These are phyloP conservation scores for Pseudogymnoascus sp. DNA, from an alignment of 2,329 filamentous ascomycete species.

Conservation along the genomic window DNA sequence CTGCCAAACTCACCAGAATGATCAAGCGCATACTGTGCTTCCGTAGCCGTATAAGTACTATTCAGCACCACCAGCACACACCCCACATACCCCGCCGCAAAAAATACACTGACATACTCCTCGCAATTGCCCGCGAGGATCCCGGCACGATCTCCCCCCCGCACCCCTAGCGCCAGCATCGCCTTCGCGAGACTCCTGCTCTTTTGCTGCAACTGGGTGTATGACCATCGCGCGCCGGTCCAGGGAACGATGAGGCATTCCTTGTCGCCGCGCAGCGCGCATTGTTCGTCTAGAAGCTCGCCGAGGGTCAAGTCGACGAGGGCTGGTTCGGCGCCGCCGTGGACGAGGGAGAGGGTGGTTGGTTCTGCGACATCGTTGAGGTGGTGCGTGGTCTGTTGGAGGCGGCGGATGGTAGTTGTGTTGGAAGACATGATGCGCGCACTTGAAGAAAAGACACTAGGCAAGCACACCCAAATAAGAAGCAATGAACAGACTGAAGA, in stretches of 20 bases:
- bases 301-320: constrained; percentile 65
- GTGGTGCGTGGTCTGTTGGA: constrained; percentile 10
- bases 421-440: neutral
- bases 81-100: constrained; percentile 37
- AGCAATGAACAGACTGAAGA: neutral
- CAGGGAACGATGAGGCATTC: constrained; percentile 69
- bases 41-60: constrained; percentile 70
- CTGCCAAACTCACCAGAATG: constrained; percentile 50
- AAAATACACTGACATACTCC: constrained; percentile 25
- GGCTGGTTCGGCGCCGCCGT: constrained; percentile 60
- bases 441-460: neutral
- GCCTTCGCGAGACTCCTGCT: constrained; percentile 56
- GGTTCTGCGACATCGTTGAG: neutral
- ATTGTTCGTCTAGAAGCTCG: constrained; percentile 65
- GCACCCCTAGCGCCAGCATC: constrained; percentile 57
- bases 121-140: constrained; percentile 20
- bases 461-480: neutral
- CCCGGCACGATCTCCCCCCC: constrained; percentile 32
- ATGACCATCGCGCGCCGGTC: constrained; percentile 68
- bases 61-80: constrained; percentile 70
- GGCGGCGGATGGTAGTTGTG: constrained; percentile 1
- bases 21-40: constrained; percentile 62
- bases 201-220: constrained; percentile 55
- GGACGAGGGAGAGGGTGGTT: constrained; percentile 43
- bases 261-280: constrained; percentile 51